Conservation (phyloP, 805 yeast genomes). For the Candida vaughaniae region DNA sequence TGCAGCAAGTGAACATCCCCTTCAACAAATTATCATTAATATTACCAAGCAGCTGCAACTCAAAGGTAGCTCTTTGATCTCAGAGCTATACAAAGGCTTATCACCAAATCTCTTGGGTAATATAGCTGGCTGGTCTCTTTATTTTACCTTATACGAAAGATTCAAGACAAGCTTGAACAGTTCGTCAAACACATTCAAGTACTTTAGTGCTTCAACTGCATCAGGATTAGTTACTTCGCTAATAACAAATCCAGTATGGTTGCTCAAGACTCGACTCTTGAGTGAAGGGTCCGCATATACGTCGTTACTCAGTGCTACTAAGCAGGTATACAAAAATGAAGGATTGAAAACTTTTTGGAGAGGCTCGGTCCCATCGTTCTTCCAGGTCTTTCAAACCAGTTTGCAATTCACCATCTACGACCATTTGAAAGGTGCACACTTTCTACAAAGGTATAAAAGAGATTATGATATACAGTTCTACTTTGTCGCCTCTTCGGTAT, state of each 20-base stretch:
- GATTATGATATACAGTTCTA: conserved; percentile 45
- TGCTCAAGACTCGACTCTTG: conserved; percentile 83
- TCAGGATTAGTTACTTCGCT: conserved; percentile 79
- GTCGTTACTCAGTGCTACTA: conserved; percentile 56
- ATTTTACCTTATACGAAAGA: conserved; percentile 73
- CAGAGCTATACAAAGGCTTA: conserved; percentile 64
- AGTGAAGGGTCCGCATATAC: conserved; percentile 61
- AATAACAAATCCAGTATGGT: conserved; percentile 94
- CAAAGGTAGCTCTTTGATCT: neutral
- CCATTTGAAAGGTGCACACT: conserved; percentile 51
- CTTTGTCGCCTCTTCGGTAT: conserved; percentile 60
- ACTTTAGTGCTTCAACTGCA: conserved; percentile 33
- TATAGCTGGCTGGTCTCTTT: conserved; percentile 84
- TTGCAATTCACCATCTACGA: conserved; percentile 87
- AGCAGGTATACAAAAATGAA: conserved; percentile 47
- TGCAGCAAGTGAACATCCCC: conserved; percentile 1
- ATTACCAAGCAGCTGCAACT: conserved; percentile 1
- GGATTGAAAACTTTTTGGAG: conserved; percentile 67
- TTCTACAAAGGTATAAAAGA: conserved; percentile 4
- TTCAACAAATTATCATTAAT: conserved; percentile 1
- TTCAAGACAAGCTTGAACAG: conserved; percentile 36
- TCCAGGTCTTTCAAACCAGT: conserved; percentile 88
- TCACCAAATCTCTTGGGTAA: conserved; percentile 81
- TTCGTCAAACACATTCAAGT: conserved; percentile 20
- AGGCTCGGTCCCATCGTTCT: conserved; percentile 70